Base-by-base conservation (phyloP, 805 yeast species). In the Pichia deserticola region DNA sequence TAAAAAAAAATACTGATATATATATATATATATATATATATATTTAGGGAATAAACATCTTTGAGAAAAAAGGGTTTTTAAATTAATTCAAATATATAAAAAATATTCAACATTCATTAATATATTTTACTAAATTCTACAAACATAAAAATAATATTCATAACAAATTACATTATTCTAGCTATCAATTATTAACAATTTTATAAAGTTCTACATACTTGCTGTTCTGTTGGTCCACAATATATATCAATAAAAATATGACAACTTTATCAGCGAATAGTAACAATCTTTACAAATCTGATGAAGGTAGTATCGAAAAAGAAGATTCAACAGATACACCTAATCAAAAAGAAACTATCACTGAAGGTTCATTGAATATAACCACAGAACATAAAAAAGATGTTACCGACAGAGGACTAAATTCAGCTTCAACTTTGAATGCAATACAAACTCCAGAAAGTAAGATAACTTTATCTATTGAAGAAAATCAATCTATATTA, bases 251-350 rank as follows among this genome's bases (percentile, higher is more conserved):
- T 30, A 30, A 7, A 30, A 40, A 6, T 32, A 44, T 32, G 42
- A 30, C 45, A 7, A 28, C 45, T n/a, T 29, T 43, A 30, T n/a
- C 42, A 34, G 42, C 42, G 28, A 38, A 44, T 44, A 32, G 37
- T 20, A 20, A 20, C 15, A 15, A 27, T 6, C 9, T 20, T 12
- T 30, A 32, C 25, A 12, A 32, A 30, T 9, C 45, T 35, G 45
- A 32, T 8, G 45, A 43, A 6, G 45, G 39, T 36, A 43, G 45
- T 43, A 29, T 43, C 38, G 12, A 34, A 9, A 8, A 42, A 4
- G 15, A 42, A 5, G 12, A 15, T 12, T 12, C 29, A 20, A 29
- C 35, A n/a, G 27, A 43, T 36, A 43, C 45, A 36, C 29, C 45
- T 11, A 10, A 28, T 29, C 45, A 43, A 20, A 15, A 43, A 29